Evolutionary conservation across 2,329 filamentous ascomycete genomes (phyloP), one percentile per base, ranked within the genome.

Genomic region (Botrytis squamosa): DNA sequence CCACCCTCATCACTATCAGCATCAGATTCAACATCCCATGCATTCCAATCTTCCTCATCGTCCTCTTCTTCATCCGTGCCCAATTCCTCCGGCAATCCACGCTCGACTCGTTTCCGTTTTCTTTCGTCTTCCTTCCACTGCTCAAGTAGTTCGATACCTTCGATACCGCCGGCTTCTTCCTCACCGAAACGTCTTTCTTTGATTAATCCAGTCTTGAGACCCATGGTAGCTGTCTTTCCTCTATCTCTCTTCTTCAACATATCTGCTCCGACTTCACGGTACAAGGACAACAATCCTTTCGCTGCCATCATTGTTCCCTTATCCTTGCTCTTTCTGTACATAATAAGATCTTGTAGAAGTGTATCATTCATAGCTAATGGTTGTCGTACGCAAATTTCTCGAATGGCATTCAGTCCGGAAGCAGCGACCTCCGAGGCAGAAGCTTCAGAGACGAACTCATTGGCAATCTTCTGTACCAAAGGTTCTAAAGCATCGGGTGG

Each of bases 241-340:
- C 96, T 90, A 81, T 98, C 96, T 80, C 92, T 90, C 86, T 94
- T 97, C 83, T 92, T 92, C 74, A 99, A 85, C 84, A 98, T 88
- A 77, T 97, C 93, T 0, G 96, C 93, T 52, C 92, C 94, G 22
- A 97, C 92, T 80, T 98, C 95, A 78, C 96, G 88, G 85, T 97
- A 99, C 9, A 99, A 86, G 38, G 93, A 94, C 60, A 99, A 86
- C 10, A 99, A 85, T 76, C 96, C 95, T 82, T 96, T 95, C 22
- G 95, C 94, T 12, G 96, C 96, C 96, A 99, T 98, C 89, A 97
- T 95, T n/a, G 96, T 93, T 74, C 95, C 95, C 85, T 98, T 99
- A 81, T 99, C 96, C 82, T 99, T 99, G 81, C 93, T 97, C 86
- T 97, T 97, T 75, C 93, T 90, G 84, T 99, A 98, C 85, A 96